Conservation (phyloP, 805 yeast genomes). For the Suhomyces prunicola region DNA sequence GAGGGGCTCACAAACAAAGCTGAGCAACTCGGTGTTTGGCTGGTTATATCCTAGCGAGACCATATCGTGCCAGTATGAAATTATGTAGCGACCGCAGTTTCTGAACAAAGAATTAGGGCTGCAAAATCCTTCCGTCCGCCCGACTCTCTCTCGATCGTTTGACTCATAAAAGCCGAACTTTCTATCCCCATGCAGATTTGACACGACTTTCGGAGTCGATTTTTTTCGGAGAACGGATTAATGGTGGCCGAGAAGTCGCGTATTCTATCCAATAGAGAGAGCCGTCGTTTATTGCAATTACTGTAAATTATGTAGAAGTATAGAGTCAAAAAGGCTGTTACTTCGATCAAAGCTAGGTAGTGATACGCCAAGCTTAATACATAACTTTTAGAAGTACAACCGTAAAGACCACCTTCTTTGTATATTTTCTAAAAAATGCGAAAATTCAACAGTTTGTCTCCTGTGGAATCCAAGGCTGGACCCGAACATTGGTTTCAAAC, state of each 20-base stretch:
- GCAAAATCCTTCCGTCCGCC: background rate
- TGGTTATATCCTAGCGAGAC: background rate
- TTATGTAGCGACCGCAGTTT: background rate
- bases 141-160: background rate
- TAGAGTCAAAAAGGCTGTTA: background rate
- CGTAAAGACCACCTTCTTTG: background rate
- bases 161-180: background rate
- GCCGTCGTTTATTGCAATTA: background rate
- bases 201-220: background rate
- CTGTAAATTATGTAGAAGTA: background rate
- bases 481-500: conserved; percentile 32
- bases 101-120: background rate
- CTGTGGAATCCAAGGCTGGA: background rate
- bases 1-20: background rate
- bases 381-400: background rate
- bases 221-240: background rate
- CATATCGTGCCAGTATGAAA: background rate
- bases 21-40: background rate
- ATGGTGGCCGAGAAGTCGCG: background rate
- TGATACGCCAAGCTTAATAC: background rate
- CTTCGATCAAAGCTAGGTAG: background rate
- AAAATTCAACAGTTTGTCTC: background rate
- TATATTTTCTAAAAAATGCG: background rate
- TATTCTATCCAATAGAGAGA: background rate
- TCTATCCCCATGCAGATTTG: background rate